Base-by-base conservation (phyloP, 306 rosid genomes). In the Quercus engelmannii region DNA sequence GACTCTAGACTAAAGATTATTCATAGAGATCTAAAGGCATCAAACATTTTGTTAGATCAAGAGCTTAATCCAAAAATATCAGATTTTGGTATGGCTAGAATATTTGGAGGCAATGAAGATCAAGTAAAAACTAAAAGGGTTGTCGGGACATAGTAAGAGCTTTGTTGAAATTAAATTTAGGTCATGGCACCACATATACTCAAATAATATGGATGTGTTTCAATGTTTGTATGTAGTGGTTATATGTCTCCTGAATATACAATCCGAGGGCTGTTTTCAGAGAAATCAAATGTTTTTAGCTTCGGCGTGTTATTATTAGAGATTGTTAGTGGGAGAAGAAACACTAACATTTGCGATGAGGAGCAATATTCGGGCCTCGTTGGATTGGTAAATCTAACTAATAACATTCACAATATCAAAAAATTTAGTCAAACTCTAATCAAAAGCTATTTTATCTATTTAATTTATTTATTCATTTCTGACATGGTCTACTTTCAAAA, bases 191-290 rank as follows among this genome's bases (percentile, higher is more conserved):
- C 17, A 0, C 9, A 4, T 9, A 6, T 19, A 4, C 43, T 12
- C 52, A 54, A 6, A 46, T 10, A 13, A 12, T 0, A 52, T 17
- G 31, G 55, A 12, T 54, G 19, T 51, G 20, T 19, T 21, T 9
- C 11, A 14, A 1, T 1, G 5, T 15, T 56, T 35, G 13, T 64
- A 30, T 78, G 80, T 49, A 79, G 81, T 4, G 80, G 83, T 8
- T 83, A 83, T 33, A 83, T 83, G 52, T 61, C 86, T 19, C 80
- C 71, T 0, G 80, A 83, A 52, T 74, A 79, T 83, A 81, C 73
- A 63, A 41, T 73, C 0, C 12, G 6, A 62, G 75, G 81, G 1
- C 11, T 70, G 1, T 80, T 75, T 79, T 83, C 71, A 0, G 76
- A 83, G 54, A 83, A 82, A 76, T 86, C 79, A 1, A 68, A 76